A percentile compares a stretch with the other conserved stretches of the same genome.
phyloP scores from a whole-genome alignment of 805 yeast species.

The Naumovozyma baii region DNA sequence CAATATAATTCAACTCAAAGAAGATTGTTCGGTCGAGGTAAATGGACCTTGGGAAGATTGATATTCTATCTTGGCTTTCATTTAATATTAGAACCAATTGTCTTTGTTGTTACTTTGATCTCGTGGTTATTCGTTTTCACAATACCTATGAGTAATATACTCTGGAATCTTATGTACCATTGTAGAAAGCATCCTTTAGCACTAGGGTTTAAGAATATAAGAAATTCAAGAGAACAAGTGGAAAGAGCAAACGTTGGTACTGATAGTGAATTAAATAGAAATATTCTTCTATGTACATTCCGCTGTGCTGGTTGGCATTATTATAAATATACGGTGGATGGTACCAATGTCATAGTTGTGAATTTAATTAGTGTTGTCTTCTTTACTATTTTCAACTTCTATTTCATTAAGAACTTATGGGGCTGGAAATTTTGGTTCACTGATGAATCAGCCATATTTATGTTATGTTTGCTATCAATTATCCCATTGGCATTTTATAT shows the following conservation, averaged over 20 bases:
- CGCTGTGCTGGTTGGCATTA: conserved; percentile 88
- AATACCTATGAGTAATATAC: conserved; percentile 85
- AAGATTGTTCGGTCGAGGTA: conserved; percentile 82
- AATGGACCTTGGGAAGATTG: conserved; percentile 80
- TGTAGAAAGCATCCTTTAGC: conserved; percentile 87
- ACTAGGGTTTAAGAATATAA: conserved; percentile 59
- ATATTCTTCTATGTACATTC: conserved; percentile 78
- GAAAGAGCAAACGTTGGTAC: conserved; percentile 3
- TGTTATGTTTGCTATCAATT: conserved; percentile 70
- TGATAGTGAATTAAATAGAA: conserved; percentile 31
- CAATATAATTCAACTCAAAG: conserved; percentile 22
- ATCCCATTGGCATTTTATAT: conserved; percentile 93
- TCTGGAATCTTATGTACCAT: conserved; percentile 59
- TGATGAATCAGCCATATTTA: conserved; percentile 56
- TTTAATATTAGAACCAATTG: conserved; percentile 57
- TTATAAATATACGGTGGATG: conserved; percentile 92
- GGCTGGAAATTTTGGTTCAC: conserved; percentile 33
- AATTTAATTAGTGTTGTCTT: conserved; percentile 71
- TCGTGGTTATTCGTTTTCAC: conserved; percentile 83
- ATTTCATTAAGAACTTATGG: conserved; percentile 43
- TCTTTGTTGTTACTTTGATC: conserved; percentile 41
- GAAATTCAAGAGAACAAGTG: conserved; percentile 11
- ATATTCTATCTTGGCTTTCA: conserved; percentile 67
- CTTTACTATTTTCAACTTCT: conserved; percentile 75
- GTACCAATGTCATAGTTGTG: conserved; percentile 87